phyloP scores from a whole-genome alignment of 2,329 filamentous ascomycete species.

The Cryphonectria naterciae region DNA sequence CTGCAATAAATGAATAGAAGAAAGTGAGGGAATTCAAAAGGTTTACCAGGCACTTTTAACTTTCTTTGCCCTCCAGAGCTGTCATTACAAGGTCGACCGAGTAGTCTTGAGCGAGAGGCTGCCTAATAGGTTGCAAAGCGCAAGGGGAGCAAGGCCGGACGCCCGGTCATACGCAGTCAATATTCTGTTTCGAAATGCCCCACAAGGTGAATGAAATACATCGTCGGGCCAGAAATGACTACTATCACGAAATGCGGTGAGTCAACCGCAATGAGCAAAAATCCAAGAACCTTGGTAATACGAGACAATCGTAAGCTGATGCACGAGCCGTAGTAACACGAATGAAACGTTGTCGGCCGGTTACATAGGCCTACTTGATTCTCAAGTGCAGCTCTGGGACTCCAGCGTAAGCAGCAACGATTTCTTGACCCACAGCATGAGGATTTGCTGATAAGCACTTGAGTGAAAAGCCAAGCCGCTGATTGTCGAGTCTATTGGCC shows the following conservation, averaged over 20 bases:
- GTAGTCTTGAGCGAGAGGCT: not conserved
- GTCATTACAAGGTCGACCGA: not conserved
- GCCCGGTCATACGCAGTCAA: not conserved
- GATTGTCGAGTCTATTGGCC: not conserved
- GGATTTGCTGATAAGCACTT: not conserved
- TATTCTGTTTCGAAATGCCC: not conserved
- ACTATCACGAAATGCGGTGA: not conserved
- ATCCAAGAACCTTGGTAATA: not conserved
- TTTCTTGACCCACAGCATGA: not conserved
- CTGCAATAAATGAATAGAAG: not conserved
- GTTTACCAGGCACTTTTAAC: not conserved
- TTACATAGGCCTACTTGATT: not conserved
- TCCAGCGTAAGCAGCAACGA: not conserved
- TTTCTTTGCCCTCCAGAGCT: not conserved
- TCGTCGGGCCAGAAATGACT: not conserved
- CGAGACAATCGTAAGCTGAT: slow-evolving; percentile 3
- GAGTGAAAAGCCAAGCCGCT: not conserved
- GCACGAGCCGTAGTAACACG: not conserved
- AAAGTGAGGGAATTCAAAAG: not conserved
- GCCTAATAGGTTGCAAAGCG: not conserved
- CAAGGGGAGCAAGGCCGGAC: not conserved
- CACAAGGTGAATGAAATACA: not conserved
- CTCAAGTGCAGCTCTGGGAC: not conserved
- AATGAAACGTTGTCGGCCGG: not conserved
- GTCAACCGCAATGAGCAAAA: not conserved